A percentile compares a stretch with the other conserved stretches of the same genome.
phyloP scores from a whole-genome alignment of 2,329 filamentous ascomycete species.

The Biscogniauxia sp. region DNA sequence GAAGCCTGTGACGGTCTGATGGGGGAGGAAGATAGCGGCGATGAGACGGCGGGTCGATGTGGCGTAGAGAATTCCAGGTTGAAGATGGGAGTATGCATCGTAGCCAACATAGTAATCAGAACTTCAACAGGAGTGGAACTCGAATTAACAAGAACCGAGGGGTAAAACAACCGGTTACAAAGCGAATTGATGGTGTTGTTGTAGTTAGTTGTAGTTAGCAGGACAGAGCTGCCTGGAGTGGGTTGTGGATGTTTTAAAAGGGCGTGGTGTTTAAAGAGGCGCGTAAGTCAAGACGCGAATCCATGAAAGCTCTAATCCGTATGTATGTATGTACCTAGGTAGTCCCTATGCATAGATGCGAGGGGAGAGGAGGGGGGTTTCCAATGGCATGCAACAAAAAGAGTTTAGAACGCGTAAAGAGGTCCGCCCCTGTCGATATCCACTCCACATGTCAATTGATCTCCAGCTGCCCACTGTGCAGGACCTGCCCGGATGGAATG shows the following conservation, averaged over 20 bases:
- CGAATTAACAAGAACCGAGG: constrained; percentile 1
- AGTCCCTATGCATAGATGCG: no score
- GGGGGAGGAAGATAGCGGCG: constrained; percentile 59
- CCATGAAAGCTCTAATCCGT: background rate
- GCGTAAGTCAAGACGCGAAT: background rate
- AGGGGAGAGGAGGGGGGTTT: constrained; percentile 5
- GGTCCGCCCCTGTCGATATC: constrained; percentile 1
- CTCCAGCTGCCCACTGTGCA: no score
- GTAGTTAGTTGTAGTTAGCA: background rate
- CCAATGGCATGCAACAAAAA: constrained; percentile 13
- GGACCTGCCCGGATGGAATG: no score
- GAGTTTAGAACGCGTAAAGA: constrained; percentile 28
- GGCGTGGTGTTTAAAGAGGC: background rate
- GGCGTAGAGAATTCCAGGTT: constrained; percentile 39
- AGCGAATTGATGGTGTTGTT: background rate
- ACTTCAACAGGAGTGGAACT: no score
- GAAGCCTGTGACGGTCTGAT: constrained; percentile 51
- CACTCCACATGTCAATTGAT: background rate
- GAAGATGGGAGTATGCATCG: constrained; percentile 42
- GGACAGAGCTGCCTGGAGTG: background rate
- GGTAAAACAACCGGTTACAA: background rate
- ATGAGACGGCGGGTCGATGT: constrained; percentile 48
- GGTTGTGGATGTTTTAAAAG: background rate
- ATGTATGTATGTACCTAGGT: no score
- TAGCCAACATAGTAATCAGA: constrained; percentile 33